Percentiles rank a stretch among this genome's conserved stretches.
These are phyloP conservation scores for Penicillium fimorum DNA, from an alignment of 495 filamentous ascomycete genomes.

Conservation along the genomic window DNA sequence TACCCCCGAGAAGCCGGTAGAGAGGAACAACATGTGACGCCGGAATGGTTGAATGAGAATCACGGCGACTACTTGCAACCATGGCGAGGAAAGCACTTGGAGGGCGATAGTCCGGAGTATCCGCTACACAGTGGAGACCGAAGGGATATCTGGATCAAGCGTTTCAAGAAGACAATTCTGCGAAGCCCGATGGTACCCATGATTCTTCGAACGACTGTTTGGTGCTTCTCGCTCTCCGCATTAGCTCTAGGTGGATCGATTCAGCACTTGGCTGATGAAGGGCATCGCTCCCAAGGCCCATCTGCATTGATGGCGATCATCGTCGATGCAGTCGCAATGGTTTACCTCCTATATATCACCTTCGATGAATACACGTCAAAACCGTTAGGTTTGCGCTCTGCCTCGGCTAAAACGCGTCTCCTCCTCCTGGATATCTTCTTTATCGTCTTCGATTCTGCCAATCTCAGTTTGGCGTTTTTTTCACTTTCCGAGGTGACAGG, in stretches of 20 bases:
- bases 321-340: slow-evolving; percentile 82
- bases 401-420: slow-evolving; percentile 79
- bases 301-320: slow-evolving; percentile 88
- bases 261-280: slow-evolving; percentile 55
- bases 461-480: slow-evolving; percentile 84
- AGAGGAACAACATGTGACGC: slow-evolving; percentile 51
- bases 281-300: slow-evolving; percentile 55
- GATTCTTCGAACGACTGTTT: slow-evolving; percentile 75
- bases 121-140: slow-evolving; percentile 39
- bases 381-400: slow-evolving; percentile 79
- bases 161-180: slow-evolving; percentile 58
- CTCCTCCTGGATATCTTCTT: slow-evolving; percentile 91
- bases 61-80: slow-evolving; percentile 55
- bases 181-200: slow-evolving; percentile 83
- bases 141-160: slow-evolving; percentile 55
- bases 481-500: slow-evolving; percentile 71
- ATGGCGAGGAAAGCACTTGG: slow-evolving; percentile 49
- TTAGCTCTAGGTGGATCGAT: slow-evolving; percentile 78
- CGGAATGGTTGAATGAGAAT: slow-evolving; percentile 60
- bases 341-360: slow-evolving; percentile 90
- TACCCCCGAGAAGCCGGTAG: slow-evolving; percentile 48
- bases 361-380: slow-evolving; percentile 96
- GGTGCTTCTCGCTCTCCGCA: slow-evolving; percentile 76
- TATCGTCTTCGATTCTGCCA: slow-evolving; percentile 93
- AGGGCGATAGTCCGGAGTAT: slow-evolving; percentile 48